These are phyloP conservation scores for Fusarium dimerum DNA, from an alignment of 2,329 filamentous ascomycete species.

Conservation along the genomic window DNA sequence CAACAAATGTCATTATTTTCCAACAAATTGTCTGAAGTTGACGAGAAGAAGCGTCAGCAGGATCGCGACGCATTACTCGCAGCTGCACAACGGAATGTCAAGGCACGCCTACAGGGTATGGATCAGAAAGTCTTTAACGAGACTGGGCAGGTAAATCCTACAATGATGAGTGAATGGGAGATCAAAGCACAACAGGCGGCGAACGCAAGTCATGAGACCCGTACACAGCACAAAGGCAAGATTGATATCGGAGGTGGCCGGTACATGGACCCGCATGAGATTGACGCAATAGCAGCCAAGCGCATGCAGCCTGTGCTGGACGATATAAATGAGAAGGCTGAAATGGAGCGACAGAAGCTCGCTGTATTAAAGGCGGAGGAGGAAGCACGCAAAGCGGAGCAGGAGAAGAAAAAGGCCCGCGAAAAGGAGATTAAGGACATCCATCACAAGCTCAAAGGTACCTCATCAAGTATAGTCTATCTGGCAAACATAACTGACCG, in stretches of 20 bases:
- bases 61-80: conserved; percentile 77
- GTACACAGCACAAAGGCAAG: conserved; percentile 56
- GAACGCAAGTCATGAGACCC: conserved; percentile 61
- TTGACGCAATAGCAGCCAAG: conserved; percentile 76
- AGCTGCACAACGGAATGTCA: conserved; percentile 84
- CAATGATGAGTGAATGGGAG: conserved; percentile 76
- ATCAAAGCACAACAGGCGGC: conserved; percentile 71
- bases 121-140: conserved; percentile 78
- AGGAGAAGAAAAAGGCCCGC: conserved; percentile 46
- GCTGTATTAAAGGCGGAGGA: conserved; percentile 65
- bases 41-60: conserved; percentile 70
- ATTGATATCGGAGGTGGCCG: conserved; percentile 77
- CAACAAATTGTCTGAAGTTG: conserved; percentile 65
- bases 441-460: conserved; percentile 60
- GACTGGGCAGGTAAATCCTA: conserved; percentile 71
- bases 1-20: conserved; percentile 80
- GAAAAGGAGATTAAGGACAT: conserved; percentile 56
- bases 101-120: conserved; percentile 73
- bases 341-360: conserved; percentile 68
- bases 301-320: conserved; percentile 82
- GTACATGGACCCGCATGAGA: conserved; percentile 74
- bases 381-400: conserved; percentile 55
- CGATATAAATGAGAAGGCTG: conserved; percentile 79
- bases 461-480: neutral
- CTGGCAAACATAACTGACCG: neutral